Percentiles rank a stretch among this genome's conserved stretches.
Conservation (phyloP, 306 rosid species). For the Cicer judaicum region DNA sequence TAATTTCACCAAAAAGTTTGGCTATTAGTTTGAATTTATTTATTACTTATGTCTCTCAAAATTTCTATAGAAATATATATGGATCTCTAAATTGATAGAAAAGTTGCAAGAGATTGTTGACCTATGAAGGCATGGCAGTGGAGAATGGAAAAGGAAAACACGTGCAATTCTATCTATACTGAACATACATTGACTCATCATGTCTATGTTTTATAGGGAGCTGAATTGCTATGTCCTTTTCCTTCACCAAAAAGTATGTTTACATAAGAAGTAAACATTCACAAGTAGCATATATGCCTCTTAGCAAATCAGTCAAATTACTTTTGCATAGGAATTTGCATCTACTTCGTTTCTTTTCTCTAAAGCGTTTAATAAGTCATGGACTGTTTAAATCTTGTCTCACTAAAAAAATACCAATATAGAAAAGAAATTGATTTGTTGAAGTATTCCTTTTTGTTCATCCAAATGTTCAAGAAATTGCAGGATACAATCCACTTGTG, state of each 20-base stretch:
- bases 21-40: too few relatives aligned
- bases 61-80: too few relatives aligned
- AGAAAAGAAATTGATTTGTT: constrained; percentile 24
- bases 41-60: too few relatives aligned
- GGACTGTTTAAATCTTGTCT: constrained; percentile 42
- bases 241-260: constrained; percentile 34
- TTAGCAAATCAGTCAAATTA: constrained; percentile 37
- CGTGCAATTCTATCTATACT: constrained; percentile 42
- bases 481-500: too few relatives aligned
- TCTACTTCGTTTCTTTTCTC: constrained; percentile 40
- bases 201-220: constrained; percentile 39
- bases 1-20: too few relatives aligned
- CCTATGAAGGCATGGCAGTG: constrained; percentile 16
- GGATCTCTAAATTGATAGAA: background rate
- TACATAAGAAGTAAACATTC: constrained; percentile 18
- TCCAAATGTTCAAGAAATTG: too few relatives aligned
- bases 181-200: constrained; percentile 28
- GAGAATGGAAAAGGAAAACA: constrained; percentile 23
- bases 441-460: constrained; percentile 41
- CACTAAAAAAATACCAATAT: background rate
- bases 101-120: background rate
- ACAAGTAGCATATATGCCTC: constrained; percentile 1
- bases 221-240: constrained; percentile 40
- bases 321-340: constrained; percentile 7
- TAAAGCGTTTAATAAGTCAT: constrained; percentile 27